Conservation (phyloP, 768 basidiomycete species). For the Mrakia frigida region DNA sequence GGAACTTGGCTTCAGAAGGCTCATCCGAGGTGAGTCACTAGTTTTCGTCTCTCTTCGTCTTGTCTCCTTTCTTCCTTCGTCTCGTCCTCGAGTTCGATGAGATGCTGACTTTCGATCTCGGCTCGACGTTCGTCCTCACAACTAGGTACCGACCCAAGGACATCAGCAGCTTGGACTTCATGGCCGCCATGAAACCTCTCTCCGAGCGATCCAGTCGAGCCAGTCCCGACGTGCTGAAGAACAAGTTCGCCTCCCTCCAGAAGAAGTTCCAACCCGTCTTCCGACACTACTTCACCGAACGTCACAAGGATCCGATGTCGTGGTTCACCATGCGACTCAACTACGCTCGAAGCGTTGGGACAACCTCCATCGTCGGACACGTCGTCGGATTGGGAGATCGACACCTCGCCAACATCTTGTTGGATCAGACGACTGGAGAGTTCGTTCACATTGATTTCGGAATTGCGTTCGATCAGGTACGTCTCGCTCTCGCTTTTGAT, state of each 20-base stretch:
- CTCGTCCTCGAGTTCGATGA: too few relatives aligned
- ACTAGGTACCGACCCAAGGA: constrained; percentile 65
- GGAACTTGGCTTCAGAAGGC: constrained; percentile 58
- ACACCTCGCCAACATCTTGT: constrained; percentile 83
- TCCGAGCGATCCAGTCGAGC: constrained; percentile 38
- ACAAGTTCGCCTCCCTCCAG: constrained; percentile 34
- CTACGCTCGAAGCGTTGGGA: constrained; percentile 88
- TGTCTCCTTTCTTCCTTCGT: neutral
- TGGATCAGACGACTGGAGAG: constrained; percentile 77
- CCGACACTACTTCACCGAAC: constrained; percentile 89
- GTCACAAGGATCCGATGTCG: constrained; percentile 74
- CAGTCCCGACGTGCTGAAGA: constrained; percentile 30
- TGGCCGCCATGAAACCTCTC: constrained; percentile 36
- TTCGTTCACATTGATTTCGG: constrained; percentile 94
- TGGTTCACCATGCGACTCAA: constrained; percentile 90
- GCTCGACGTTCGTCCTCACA: neutral
- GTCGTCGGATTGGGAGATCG: constrained; percentile 88
- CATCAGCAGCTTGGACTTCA: constrained; percentile 44
- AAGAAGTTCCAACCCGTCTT: constrained; percentile 63
- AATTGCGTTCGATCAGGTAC: constrained; percentile 90
- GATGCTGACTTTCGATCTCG: too few relatives aligned
- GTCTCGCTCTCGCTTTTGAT: constrained; percentile 30
- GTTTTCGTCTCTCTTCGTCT: neutral
- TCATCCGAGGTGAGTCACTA: constrained; percentile 55
- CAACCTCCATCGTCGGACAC: constrained; percentile 88